Percentiles rank a stretch among this genome's conserved stretches.
Evolutionary conservation across 176 grass and related monocot species (phyloP).

Genomic region (Panicum miliaceum): DNA sequence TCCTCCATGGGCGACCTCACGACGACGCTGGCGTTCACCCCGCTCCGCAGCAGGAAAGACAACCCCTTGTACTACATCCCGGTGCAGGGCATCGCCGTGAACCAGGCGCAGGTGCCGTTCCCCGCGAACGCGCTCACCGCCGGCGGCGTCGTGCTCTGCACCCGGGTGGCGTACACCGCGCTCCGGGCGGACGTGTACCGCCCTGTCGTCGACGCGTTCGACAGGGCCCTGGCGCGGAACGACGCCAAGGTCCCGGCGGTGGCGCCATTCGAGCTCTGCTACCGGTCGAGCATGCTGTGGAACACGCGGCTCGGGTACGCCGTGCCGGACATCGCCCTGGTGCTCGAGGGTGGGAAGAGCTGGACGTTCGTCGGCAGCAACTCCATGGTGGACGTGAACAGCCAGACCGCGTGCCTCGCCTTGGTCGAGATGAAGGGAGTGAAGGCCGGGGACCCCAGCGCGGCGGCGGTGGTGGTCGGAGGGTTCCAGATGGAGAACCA

Average conservation of each 20-base stretch:
- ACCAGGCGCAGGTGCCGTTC: not conserved
- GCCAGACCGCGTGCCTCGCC: constrained; percentile 24
- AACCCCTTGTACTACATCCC: constrained; percentile 34
- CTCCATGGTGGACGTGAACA: constrained; percentile 30
- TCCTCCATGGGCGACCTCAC: not conserved
- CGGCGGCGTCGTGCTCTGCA: constrained; percentile 51
- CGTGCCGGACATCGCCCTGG: constrained; percentile 13
- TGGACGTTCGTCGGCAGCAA: constrained; percentile 37
- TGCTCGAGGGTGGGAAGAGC: constrained; percentile 17
- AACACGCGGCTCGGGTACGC: constrained; percentile 25
- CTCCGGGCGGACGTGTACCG: constrained; percentile 56
- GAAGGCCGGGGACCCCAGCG: not conserved
- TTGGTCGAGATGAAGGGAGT: constrained; percentile 26
- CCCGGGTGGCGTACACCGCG: constrained; percentile 34
- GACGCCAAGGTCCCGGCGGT: not conserved
- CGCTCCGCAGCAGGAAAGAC: not conserved
- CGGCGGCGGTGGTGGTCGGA: constrained; percentile 51
- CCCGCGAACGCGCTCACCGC: not conserved
- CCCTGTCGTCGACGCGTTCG: constrained; percentile 43
- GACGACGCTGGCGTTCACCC: constrained; percentile 25
- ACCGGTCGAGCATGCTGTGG: constrained; percentile 9
- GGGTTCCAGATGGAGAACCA: constrained; percentile 60
- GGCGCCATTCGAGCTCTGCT: constrained; percentile 37
- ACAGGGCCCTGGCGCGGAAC: not conserved
- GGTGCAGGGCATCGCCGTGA: constrained; percentile 1